Base-by-base conservation (phyloP, 2,329 filamentous ascomycete genomes). In the Aspergillus neoniger region DNA sequence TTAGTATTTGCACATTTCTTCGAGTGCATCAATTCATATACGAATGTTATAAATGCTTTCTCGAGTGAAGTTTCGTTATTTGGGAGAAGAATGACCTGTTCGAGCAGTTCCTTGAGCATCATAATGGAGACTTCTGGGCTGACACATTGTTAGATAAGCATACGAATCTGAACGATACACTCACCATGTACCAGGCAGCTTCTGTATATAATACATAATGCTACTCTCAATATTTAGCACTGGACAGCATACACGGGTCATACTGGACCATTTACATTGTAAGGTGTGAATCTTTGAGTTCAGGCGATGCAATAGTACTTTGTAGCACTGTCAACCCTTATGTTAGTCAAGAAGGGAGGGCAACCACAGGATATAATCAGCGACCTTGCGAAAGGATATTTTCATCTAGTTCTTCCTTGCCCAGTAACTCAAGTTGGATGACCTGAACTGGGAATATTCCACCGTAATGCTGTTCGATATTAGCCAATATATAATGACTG, bases 141-240 rank as follows among this genome's bases (percentile, higher is more conserved):
- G 2, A 51, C n/a, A 30, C n/a, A 30, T 23, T 43, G 55, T 63
- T 39, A 70, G 28, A 53, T 36, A 2, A 52, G 32, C 9, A 44
- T 1, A 36, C 19, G 15, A 9, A 19, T 28, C 2, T 15, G 19
- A 23, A 8, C 17, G 10, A 2, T 9, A 2, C 36, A 15, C 62
- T 9, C 81, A 83, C 63, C 77, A 84, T 67, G 81, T 85, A 21
- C 80, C 76, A 59, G 86, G 84, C 2, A 95, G 77, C 62, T 85
- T 86, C 57, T 88, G 84, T 50, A 92, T 83, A 65, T 91, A 86
- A 66, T 88, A 82, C 65, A 92, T 80, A 12, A 95, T 65, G 38
- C 77, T 78, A 30, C 32, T 14, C 32, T 8, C 12, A 39, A 15
- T 52, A 54, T 59, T 25, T 44, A 21, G 59, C 30, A 63, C 28